phyloP scores from a whole-genome alignment of 805 yeast genomes.

The Yamadazyma tumulicola region DNA sequence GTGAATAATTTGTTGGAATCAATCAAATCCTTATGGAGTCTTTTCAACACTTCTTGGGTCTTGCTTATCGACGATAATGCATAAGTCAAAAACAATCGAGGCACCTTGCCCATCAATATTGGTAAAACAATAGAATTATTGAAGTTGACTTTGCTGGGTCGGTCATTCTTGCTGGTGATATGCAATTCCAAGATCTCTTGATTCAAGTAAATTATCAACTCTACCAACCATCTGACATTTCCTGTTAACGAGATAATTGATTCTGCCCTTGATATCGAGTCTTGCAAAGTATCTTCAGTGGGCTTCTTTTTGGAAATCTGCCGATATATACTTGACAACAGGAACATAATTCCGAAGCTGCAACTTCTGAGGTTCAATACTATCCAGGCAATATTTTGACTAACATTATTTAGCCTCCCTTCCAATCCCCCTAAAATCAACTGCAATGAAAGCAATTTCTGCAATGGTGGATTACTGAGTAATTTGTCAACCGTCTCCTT shows the following conservation, averaged over 20 bases:
- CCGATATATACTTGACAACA: slow-evolving; percentile 57
- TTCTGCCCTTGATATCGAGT: slow-evolving; percentile 58
- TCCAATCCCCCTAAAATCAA: slow-evolving; percentile 52
- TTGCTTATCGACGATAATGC: slow-evolving; percentile 65
- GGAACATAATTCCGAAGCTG: slow-evolving; percentile 66
- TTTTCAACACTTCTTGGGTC: slow-evolving; percentile 54
- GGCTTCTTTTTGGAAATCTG: slow-evolving; percentile 62
- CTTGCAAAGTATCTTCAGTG: slow-evolving; percentile 48
- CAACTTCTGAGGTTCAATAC: slow-evolving; percentile 66
- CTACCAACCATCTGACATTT: slow-evolving; percentile 80
- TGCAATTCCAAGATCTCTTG: slow-evolving; percentile 64
- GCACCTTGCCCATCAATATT: slow-evolving; percentile 62
- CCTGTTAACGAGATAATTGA: slow-evolving; percentile 65
- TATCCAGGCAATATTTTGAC: slow-evolving; percentile 55
- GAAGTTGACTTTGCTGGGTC: slow-evolving; percentile 19
- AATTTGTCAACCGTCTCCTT: slow-evolving; percentile 75
- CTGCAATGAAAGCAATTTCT: slow-evolving; percentile 67
- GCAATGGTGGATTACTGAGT: slow-evolving; percentile 73
- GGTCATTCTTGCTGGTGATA: slow-evolving; percentile 17
- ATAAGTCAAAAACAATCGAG: slow-evolving; percentile 62
- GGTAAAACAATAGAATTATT: slow-evolving; percentile 50
- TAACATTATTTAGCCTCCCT: slow-evolving; percentile 18
- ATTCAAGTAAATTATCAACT: slow-evolving; percentile 63
- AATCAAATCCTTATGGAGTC: slow-evolving; percentile 49
- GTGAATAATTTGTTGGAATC: slow-evolving; percentile 39